phyloP scores from a whole-genome alignment of 1,139 yeast species.

The Taphrina flavorubra region DNA sequence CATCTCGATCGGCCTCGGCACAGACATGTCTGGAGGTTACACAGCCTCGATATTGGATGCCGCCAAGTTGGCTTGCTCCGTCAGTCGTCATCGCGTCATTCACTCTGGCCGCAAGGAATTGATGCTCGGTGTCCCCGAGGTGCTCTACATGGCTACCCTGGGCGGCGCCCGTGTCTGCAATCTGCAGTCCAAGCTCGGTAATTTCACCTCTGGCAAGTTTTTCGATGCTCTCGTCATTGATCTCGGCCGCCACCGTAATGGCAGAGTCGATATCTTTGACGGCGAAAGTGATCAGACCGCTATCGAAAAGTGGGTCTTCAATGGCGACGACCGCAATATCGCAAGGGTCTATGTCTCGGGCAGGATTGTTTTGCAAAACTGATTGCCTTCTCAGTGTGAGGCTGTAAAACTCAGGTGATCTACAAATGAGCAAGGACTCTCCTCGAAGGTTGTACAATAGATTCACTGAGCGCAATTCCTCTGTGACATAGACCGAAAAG shows the following conservation, averaged over 20 bases:
- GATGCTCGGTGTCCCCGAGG: conserved; percentile 71
- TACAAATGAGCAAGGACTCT: neutral
- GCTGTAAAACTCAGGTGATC: neutral
- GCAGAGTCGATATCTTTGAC: conserved; percentile 71
- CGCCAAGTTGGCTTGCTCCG: conserved; percentile 79
- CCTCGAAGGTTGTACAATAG: neutral
- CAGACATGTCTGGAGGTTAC: conserved; percentile 92
- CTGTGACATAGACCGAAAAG: neutral
- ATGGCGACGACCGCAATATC: conserved; percentile 92
- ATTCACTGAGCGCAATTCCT: neutral
- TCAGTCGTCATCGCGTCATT: conserved; percentile 84
- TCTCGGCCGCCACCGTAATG: conserved; percentile 57
- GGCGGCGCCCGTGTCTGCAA: conserved; percentile 88
- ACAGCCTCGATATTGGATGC: conserved; percentile 76
- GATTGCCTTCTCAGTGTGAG: neutral
- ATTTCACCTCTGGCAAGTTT: conserved; percentile 73
- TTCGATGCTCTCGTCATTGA: conserved; percentile 86
- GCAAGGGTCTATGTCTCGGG: conserved; percentile 84
- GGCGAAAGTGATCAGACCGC: conserved; percentile 58
- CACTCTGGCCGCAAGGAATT: conserved; percentile 55
- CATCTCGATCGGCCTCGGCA: conserved; percentile 82
- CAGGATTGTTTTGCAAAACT: conserved; percentile 54
- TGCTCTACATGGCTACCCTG: conserved; percentile 76
- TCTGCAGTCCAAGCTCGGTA: conserved; percentile 65
- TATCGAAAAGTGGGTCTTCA: conserved; percentile 88